Conservation (phyloP, 2,329 filamentous ascomycete species). For the Passalora sequoiae region DNA sequence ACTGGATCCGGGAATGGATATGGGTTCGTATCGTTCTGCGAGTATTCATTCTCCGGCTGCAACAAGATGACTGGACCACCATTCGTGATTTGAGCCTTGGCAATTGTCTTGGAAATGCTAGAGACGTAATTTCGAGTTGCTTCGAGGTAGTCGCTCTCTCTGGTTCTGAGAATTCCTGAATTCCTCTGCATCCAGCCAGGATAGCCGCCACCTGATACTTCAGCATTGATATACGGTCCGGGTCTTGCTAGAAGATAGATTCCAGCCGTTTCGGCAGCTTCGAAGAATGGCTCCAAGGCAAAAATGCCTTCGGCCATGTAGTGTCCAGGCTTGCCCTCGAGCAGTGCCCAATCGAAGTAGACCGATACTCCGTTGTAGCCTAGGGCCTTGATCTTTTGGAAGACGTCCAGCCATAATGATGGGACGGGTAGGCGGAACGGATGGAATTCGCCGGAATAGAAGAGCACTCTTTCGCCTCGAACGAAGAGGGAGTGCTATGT, state of each 20-base stretch:
- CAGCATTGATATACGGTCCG: constrained; percentile 62
- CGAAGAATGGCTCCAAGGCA: constrained; percentile 68
- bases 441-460: constrained; percentile 71
- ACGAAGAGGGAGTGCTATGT: constrained; percentile 59
- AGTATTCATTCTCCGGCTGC: constrained; percentile 81
- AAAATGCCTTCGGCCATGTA: constrained; percentile 69
- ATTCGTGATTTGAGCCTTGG: constrained; percentile 73
- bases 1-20: constrained; percentile 56
- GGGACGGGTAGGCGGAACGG: constrained; percentile 61
- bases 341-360: constrained; percentile 71
- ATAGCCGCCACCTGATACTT: constrained; percentile 70
- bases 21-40: constrained; percentile 36
- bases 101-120: constrained; percentile 61
- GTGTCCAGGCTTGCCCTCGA: constrained; percentile 66
- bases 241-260: constrained; percentile 65
- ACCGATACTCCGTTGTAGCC: constrained; percentile 78
- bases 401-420: constrained; percentile 63
- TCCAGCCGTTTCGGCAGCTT: constrained; percentile 65
- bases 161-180: constrained; percentile 60
- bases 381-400: constrained; percentile 76
- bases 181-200: constrained; percentile 72
- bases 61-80: constrained; percentile 73
- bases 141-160: constrained; percentile 56
- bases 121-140: constrained; percentile 64
- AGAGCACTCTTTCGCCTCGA: constrained; percentile 62